Evolutionary conservation across 1,284 basidiomycete species (phyloP), one percentile per base, ranked within the genome.

Genomic region (Vanrija pseudolonga): DNA sequence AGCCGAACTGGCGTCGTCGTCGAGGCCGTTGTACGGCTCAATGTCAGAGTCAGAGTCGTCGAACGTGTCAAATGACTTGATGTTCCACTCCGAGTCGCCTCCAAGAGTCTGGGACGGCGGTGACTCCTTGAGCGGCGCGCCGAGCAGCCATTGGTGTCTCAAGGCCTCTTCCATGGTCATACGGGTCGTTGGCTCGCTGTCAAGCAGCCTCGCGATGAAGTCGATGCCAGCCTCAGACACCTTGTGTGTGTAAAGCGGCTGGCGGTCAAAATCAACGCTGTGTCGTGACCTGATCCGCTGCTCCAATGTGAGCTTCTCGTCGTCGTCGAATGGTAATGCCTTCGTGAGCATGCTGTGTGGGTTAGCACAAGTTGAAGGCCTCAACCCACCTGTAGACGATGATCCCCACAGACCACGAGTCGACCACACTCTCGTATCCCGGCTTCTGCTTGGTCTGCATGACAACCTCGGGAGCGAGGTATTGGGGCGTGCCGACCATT

Each of bases 361-460:
- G 32, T 47, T n/a, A 36, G 46, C 46, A n/a, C n/a, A 14, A 22
- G 51, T 50, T 45, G n/a, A n/a, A 36, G 40, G 9, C 5, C 5
- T 12, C 17, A 9, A 71, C 84, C 56, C 66, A 89, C 88, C 90
- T 90, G 42, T 86, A 96, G 1, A 95, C 83, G 51, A 96, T 94
- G 17, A 94, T 90, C 6, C 93, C 92, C 19, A 91, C 83, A 46
- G 90, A 92, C 90, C 90, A 97, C 61, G 88, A 90, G 69, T 97
- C 92, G 46, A 95, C 93, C 17, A 86, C 78, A 55, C 86, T 83
- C 65, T 86, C 72, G 68, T 96, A 96, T 2, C 90, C 90, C 44
- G 82, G 78, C n/a, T 80, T 63, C 3, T 68, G 70, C 42, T 81
- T 77, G 5, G 80, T 71, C 63, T 88, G 86, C 67, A 82, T 80